Percentiles rank a stretch among this genome's conserved stretches.
phyloP scores from a whole-genome alignment of 2,329 filamentous ascomycete species.

The Cytospora piceicola region DNA sequence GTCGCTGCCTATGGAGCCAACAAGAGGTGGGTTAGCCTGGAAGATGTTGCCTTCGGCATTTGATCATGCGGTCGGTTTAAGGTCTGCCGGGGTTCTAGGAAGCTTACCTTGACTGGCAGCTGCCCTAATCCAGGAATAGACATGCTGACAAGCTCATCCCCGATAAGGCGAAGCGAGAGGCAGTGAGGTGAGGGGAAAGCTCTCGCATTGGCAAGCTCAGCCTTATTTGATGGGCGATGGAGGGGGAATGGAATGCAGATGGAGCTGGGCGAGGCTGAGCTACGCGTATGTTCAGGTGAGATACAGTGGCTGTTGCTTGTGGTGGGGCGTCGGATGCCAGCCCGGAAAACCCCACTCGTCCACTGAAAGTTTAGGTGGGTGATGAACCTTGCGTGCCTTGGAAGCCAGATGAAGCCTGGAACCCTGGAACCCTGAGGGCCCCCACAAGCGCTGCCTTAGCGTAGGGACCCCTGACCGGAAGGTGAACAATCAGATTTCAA shows the following conservation, averaged over 20 bases:
- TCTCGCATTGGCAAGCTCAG: slow-evolving; percentile 20
- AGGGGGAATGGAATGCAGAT: slow-evolving; percentile 5
- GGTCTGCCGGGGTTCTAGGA: neutral
- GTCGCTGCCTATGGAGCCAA: slow-evolving; percentile 39
- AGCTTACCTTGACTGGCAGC: slow-evolving; percentile 61
- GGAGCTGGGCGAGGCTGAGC: slow-evolving; percentile 8
- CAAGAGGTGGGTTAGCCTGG: neutral
- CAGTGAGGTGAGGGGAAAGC: slow-evolving; percentile 1
- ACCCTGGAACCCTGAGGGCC: neutral
- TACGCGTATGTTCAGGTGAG: neutral
- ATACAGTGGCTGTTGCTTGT: neutral
- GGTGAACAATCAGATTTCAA: neutral
- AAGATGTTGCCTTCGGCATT: neutral
- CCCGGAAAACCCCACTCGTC: neutral
- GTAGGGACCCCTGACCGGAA: neutral
- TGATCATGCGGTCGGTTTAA: neutral
- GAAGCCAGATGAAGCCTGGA: too few species aligned
- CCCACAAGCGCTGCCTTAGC: slow-evolving; percentile 1
- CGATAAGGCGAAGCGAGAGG: slow-evolving; percentile 22
- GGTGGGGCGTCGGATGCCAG: neutral
- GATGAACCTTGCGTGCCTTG: neutral
- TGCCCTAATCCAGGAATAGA: slow-evolving; percentile 76
- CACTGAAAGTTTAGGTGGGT: neutral
- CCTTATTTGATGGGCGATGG: slow-evolving; percentile 17
- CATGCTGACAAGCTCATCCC: slow-evolving; percentile 50